phyloP scores from a whole-genome alignment of 2,329 filamentous ascomycete genomes.

The Emergomyces pasteurianus region DNA sequence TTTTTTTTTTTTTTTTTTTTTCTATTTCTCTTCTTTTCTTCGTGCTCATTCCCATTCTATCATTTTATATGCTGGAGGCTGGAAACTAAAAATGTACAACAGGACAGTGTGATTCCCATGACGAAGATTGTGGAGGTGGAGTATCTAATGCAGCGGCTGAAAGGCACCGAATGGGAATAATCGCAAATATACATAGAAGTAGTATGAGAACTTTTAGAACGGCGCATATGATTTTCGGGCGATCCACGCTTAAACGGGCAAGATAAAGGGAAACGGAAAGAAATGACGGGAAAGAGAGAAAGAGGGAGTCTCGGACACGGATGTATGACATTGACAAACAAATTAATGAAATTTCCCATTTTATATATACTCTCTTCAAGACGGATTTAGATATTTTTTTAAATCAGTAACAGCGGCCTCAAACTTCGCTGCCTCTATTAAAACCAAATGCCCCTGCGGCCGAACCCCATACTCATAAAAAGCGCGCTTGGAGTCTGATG shows the following conservation, averaged over 20 bases:
- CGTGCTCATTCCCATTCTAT: background rate
- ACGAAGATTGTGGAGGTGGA: conserved; percentile 99
- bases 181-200: conserved; percentile 7
- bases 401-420: conserved; percentile 63
- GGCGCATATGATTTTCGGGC: background rate
- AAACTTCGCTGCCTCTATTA: conserved; percentile 73
- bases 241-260: background rate
- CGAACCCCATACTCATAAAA: conserved; percentile 90
- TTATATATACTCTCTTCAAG: conserved; percentile 14
- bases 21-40: background rate
- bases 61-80: background rate
- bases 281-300: too few relatives aligned
- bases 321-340: conserved; percentile 6
- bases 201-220: background rate
- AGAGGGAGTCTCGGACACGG: too few relatives aligned
- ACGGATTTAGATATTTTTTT: conserved; percentile 56
- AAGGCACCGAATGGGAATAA: conserved; percentile 37
- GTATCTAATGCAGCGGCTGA: conserved; percentile 87
- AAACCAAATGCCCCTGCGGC: conserved; percentile 69
- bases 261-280: background rate
- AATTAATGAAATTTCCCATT: conserved; percentile 4
- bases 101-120: conserved; percentile 77
- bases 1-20: background rate
- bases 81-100: conserved; percentile 5
- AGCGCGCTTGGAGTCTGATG: conserved; percentile 81